Evolutionary conservation across 257 asterid species (phyloP), one percentile per base, ranked within the genome.

Genomic region (Nicotiana knightiana): DNA sequence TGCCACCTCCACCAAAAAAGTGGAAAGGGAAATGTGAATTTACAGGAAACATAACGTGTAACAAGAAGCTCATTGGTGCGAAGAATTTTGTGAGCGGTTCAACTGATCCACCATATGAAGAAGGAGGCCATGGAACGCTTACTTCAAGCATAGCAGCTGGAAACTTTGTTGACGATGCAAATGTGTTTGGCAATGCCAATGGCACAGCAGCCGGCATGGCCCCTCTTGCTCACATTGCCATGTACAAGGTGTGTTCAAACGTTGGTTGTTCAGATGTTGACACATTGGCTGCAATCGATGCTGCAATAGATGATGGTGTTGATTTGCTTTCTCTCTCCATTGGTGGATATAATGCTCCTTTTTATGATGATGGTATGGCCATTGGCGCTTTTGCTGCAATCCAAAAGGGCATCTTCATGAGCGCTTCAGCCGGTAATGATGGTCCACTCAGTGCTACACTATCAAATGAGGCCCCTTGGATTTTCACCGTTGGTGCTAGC

Each of bases 401-500:
- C 33, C 67, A 71, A 57, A 86, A 48, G 53, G 90, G 87, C 7
- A 84, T 87, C 21, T 28, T 85, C 18, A 86, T 89, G 18, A 85
- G 86, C 53, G 82, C 87, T 58, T 76, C 90, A 0, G 86, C 88
- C 3, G 84, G 81, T 5, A 89, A 87, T 4, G 63, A 28, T 1
- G 90, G 90, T 0, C 90, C 90, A 0, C 2, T 9, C 0, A n/a
- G 3, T 5, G 9, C 26, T 9, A 43, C 90, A 2, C 10, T 81
- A 9, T 55, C 86, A 0, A 87, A 89, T 43, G 88, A 53, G n/a
- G 89, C 89, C 12, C 89, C 91, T 0, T 89, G 92, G 92, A 33
- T 86, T 26, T 87, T 89, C 55, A 88, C 89, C 0, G 89, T 85
- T 15, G 92, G 90, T 10, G 83, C 90, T 0, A 83, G 86, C 87